A percentile compares a stretch with the other conserved stretches of the same genome.
These are phyloP conservation scores for Sphenostylis stenocarpa DNA, from an alignment of 306 rosid species.

Conservation along the genomic window DNA sequence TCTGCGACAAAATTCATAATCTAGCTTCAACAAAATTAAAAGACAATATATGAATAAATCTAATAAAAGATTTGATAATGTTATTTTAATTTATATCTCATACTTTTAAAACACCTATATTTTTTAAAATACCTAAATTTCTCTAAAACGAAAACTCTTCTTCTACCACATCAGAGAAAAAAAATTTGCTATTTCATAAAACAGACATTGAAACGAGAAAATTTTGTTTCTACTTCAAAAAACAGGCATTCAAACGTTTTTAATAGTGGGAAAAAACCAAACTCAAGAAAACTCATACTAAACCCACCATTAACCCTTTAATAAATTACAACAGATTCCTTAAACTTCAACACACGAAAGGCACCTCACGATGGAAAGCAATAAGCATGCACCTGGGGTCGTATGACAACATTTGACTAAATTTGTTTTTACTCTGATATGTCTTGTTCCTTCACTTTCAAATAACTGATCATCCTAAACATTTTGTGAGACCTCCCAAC, in stretches of 20 bases:
- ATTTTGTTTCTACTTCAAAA: no score
- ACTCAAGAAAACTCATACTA: no score
- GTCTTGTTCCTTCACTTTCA: constrained; percentile 22
- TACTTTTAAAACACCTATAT: not conserved
- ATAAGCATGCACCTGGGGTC: constrained; percentile 9
- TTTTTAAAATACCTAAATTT: no score
- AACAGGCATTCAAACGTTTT: not conserved
- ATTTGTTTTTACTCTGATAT: constrained; percentile 26
- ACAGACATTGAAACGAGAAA: not conserved
- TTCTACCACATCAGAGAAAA: no score
- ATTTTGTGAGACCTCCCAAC: not conserved
- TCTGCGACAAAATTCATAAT: not conserved
- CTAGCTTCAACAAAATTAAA: constrained; percentile 21
- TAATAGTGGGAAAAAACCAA: not conserved
- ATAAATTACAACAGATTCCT: not conserved
- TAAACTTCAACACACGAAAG: not conserved
- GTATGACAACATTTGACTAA: constrained; percentile 7
- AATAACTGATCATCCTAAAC: constrained; percentile 8
- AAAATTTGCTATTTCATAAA: not conserved
- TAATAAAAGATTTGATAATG: not conserved
- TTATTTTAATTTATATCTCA: not conserved
- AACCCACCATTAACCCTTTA: not conserved
- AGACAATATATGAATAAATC: not conserved
- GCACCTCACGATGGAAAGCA: not conserved
- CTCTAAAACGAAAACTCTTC: no score